Evolutionary conservation across 495 filamentous ascomycete species (phyloP), one percentile per base, ranked within the genome.

Genomic region (Penicillium ucsense): DNA sequence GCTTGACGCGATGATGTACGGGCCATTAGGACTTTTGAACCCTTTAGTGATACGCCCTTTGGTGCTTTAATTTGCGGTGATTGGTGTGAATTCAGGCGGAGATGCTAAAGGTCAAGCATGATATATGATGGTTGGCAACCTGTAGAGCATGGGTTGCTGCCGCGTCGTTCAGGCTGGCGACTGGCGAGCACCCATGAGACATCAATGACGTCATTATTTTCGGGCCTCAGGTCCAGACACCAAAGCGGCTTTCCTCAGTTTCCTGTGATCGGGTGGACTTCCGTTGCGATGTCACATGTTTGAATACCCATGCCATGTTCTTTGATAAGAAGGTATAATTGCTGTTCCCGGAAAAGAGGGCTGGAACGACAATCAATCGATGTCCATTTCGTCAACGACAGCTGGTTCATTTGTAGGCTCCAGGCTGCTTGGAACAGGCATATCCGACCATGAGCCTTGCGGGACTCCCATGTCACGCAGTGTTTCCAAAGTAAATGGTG

Each of bases 1-100:
- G 71, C 71, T 35, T 66, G 62, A 28, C 71, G 68, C 8, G 65
- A 57, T 3, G 68, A 74, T 35, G 69, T 71, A 46, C 71, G 55
- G 37, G 60, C 53, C 69, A 72, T 72, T 9, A 30, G 52, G 27
- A 35, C 6, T 31, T 9, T 42, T 31, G n/a, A 42, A 35, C 31
- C 3, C 8, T 45, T 12, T 20, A 4, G 3, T 31, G 28, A 11
- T 10, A 27, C 20, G 20, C 20, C 20, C 20, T 20, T 20, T 20
- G 20, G 20, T 20, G 1, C 20, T 20, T 20, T 20, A 20, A 20
- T 20, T 20, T 20, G 20, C 20, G 20, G 20, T 20, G 20, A 1
- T 20, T 20, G 20, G 20, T 20, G 20, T 20, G 20, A 20, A 20
- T 1, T 20, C 20, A 20, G 20, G 20, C 20, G 20, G 20, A 20